A percentile compares a stretch with the other conserved stretches of the same genome.
Conservation (phyloP, 371 early-diverging fungal species). For the Entomophthora muscae region DNA sequence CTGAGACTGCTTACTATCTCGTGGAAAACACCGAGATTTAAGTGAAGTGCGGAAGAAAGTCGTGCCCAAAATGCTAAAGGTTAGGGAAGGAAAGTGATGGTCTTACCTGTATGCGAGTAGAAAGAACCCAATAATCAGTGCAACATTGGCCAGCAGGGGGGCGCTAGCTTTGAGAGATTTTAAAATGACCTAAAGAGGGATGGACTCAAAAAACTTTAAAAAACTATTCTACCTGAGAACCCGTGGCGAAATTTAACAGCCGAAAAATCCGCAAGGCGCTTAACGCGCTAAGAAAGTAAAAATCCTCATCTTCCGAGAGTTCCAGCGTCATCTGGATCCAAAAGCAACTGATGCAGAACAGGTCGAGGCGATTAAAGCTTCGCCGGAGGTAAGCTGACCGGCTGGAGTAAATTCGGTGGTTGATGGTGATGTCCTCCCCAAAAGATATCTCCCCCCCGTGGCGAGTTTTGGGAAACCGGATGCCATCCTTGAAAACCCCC, state of each 20-base stretch:
- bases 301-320: background rate
- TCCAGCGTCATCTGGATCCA: background rate
- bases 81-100: background rate
- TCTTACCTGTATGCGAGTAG: slow-evolving; percentile 5
- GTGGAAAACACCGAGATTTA: background rate
- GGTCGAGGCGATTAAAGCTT: slow-evolving; percentile 4
- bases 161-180: background rate
- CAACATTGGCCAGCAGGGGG: slow-evolving; percentile 3
- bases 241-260: slow-evolving; percentile 6
- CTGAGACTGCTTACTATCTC: background rate
- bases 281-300: background rate
- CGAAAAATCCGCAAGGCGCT: slow-evolving; percentile 1
- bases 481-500: background rate
- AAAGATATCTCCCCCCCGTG: background rate
- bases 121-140: background rate
- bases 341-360: slow-evolving; percentile 2
- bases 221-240: background rate
- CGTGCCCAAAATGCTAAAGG: slow-evolving; percentile 7
- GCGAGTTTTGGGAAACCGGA: background rate
- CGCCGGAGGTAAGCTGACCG: background rate
- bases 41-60: background rate
- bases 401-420: background rate
- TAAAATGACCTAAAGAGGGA: background rate
- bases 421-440: background rate
- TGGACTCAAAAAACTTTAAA: background rate